Evolutionary conservation across 2,329 filamentous ascomycete species (phyloP), one percentile per base, ranked within the genome.

Genomic region (Coniochaeta sp.): DNA sequence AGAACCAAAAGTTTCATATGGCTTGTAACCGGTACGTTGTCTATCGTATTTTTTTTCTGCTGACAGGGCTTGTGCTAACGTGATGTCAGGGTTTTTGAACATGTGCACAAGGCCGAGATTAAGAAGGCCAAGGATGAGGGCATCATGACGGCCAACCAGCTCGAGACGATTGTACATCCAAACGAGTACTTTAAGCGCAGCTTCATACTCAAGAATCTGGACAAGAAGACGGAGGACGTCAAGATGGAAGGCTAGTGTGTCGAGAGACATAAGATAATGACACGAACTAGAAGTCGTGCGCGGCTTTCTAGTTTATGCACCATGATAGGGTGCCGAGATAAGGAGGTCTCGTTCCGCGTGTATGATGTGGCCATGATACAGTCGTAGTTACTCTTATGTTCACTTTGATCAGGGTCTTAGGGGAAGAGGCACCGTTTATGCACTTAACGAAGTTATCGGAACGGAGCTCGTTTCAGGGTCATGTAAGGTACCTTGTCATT

Each of bases 141-240:
- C 6, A 79, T 87, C 58, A 89, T 89, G 86, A 86, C 81, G 14
- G 77, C 87, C 7, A 85, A 86, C 17, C 90, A 96, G 72, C 80
- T 96, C 47, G 93, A 98, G 75, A 98, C 93, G 0, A 96, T 99
- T 70, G 88, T 96, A 24, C 95, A 99, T 75, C 95, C 95, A 12
- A 99, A 99, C 72, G 93, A 93, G 65, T 99, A 97, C 75, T 99
- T 98, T 75, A 97, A 96, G 81, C 83, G 93, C 60, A 96, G 92
- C 72, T 98, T 91, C 73, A 69, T 96, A 67, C 77, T 99, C 63
- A 96, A 92, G 79, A 90, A 95, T 71, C 73, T 96, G 28, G 87
- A 75, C 58, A 85, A 57, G 28, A 34, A 62, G 44, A 58, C 40
- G 14, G 63, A 59, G 6, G 67, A 69, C 59, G 66, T 69, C 7